These are phyloP conservation scores for Taphrina flavorubra DNA, from an alignment of 1,139 yeast species.

Conservation along the genomic window DNA sequence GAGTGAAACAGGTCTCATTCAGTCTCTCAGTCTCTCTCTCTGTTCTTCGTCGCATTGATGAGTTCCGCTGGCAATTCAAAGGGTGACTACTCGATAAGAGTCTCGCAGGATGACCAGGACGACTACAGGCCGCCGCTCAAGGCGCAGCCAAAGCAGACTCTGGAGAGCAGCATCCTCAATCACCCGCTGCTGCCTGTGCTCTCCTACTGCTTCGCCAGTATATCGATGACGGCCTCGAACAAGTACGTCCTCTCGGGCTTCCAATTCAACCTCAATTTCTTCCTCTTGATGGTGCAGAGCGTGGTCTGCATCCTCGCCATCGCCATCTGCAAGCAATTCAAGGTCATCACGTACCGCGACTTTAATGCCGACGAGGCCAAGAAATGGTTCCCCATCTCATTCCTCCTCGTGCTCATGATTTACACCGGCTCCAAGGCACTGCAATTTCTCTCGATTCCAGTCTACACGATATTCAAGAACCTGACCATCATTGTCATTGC, in stretches of 20 bases:
- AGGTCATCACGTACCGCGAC: slow-evolving; percentile 82
- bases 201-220: slow-evolving; percentile 42
- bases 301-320: slow-evolving; percentile 79
- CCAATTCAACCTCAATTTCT: slow-evolving; percentile 86
- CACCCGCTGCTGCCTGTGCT: slow-evolving; percentile 41
- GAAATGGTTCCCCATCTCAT: slow-evolving; percentile 89
- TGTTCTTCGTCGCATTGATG: not conserved
- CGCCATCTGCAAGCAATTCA: slow-evolving; percentile 69
- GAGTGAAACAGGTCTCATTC: no score
- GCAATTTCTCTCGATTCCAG: slow-evolving; percentile 88
- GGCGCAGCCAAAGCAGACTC: slow-evolving; percentile 23
- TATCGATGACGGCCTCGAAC: slow-evolving; percentile 94
- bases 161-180: slow-evolving; percentile 26
- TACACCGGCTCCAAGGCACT: slow-evolving; percentile 95
- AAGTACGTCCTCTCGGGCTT: slow-evolving; percentile 87
- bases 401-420: slow-evolving; percentile 87
- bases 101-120: slow-evolving; percentile 34
- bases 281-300: slow-evolving; percentile 67
- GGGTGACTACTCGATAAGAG: slow-evolving; percentile 33
- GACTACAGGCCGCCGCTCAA: slow-evolving; percentile 36
- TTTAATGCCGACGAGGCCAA: slow-evolving; percentile 86
- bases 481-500: slow-evolving; percentile 95
- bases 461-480: slow-evolving; percentile 96
- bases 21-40: no score
- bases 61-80: slow-evolving; percentile 27